These are phyloP conservation scores for Tetradesmus obliquus DNA, from an alignment of 139 green algal genomes.

Conservation along the genomic window DNA sequence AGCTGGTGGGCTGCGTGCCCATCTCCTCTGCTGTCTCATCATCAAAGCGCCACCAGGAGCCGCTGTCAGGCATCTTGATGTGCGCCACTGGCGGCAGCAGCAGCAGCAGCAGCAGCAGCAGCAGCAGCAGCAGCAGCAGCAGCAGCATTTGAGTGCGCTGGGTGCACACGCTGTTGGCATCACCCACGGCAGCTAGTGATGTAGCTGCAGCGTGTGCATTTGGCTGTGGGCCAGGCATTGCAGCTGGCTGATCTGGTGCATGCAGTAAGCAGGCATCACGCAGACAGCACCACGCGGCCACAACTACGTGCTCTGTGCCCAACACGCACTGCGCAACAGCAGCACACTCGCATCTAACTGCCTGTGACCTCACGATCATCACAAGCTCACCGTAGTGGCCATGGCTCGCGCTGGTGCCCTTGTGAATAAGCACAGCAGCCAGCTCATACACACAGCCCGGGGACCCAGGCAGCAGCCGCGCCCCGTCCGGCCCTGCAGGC, in stretches of 20 bases:
- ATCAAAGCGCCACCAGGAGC: conserved; percentile 91
- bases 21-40: conserved; percentile 78
- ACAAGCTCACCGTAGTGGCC: conserved; percentile 86
- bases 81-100: conserved; percentile 51
- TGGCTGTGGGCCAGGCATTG: too few species aligned
- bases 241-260: too few species aligned
- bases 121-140: not conserved
- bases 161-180: not conserved
- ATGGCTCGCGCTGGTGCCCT: conserved; percentile 77
- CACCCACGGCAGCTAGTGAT: not conserved
- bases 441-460: conserved; percentile 73
- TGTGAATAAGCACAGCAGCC: conserved; percentile 88
- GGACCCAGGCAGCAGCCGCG: not conserved
- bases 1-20: conserved; percentile 54
- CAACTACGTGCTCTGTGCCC: too few species aligned
- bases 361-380: too few species aligned
- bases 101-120: not conserved
- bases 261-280: too few species aligned
- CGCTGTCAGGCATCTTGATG: conserved; percentile 46
- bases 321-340: too few species aligned
- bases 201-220: too few species aligned
- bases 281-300: too few species aligned
- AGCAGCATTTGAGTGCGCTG: not conserved
- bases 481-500: not conserved
- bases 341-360: too few species aligned